Conservation (phyloP, 2,329 filamentous ascomycete species). For the Capronia americana region DNA sequence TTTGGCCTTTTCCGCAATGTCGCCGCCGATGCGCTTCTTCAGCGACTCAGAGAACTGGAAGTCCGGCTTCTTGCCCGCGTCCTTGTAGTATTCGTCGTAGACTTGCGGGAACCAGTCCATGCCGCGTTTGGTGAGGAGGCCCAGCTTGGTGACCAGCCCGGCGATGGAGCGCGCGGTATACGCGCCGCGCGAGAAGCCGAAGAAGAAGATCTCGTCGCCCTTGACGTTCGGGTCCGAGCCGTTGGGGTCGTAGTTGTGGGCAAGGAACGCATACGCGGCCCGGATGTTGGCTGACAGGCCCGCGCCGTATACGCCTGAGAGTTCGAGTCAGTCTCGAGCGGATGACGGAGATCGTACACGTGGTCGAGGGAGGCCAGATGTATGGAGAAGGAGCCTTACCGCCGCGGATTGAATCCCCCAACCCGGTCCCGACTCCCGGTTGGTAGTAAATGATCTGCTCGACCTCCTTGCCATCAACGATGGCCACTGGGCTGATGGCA, state of each 20-base stretch:
- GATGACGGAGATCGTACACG: background rate
- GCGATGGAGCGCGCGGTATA: constrained; percentile 55
- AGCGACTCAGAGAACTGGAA: constrained; percentile 30
- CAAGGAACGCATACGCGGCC: constrained; percentile 41
- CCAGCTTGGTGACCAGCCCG: constrained; percentile 53
- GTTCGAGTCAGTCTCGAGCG: background rate
- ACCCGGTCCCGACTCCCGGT: constrained; percentile 46
- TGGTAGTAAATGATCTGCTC: constrained; percentile 51
- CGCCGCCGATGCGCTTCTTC: constrained; percentile 23
- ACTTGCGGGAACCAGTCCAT: constrained; percentile 41
- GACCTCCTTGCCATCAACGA: constrained; percentile 38
- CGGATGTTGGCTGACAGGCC: constrained; percentile 36
- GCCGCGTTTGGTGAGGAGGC: constrained; percentile 47
- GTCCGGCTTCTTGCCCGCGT: constrained; percentile 24
- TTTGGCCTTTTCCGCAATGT: constrained; percentile 44
- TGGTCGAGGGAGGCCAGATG: background rate
- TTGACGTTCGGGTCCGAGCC: constrained; percentile 23
- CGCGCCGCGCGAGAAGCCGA: constrained; percentile 57
- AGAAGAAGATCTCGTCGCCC: constrained; percentile 59
- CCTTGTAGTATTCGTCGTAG: constrained; percentile 39
- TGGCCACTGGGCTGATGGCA: constrained; percentile 39
- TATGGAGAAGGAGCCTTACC: constrained; percentile 14
- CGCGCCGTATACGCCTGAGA: constrained; percentile 31
- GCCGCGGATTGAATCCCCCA: constrained; percentile 35
- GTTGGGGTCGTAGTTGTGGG: constrained; percentile 44